These are phyloP conservation scores for Apophysomyces trapeziformis DNA, from an alignment of 371 early-diverging fungal genomes.

Conservation along the genomic window DNA sequence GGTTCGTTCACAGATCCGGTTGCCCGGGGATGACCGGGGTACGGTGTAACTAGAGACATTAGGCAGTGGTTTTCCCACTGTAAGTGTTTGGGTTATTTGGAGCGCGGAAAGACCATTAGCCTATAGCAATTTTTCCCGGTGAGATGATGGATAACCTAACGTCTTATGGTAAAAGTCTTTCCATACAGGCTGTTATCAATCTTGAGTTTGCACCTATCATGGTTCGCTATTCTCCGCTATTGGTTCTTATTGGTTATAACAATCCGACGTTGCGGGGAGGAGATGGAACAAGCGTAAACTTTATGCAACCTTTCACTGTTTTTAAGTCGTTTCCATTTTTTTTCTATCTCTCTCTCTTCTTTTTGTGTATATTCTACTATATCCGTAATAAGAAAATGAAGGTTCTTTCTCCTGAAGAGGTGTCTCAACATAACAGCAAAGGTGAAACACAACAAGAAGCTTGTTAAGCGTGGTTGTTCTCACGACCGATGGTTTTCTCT, in stretches of 20 bases:
- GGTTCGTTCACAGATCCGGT: background rate
- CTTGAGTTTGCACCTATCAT: background rate
- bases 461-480: background rate
- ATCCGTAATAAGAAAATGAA: constrained; percentile 17
- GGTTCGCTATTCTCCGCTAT: background rate
- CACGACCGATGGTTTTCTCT: too few species aligned
- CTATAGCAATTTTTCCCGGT: constrained; percentile 5
- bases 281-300: constrained; percentile 11
- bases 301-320: constrained; percentile 4
- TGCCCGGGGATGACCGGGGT: constrained; percentile 5
- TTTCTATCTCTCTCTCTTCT: constrained; percentile 12
- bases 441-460: constrained; percentile 17
- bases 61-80: background rate
- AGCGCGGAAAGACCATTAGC: background rate
- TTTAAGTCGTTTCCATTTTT: constrained; percentile 2
- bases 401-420: constrained; percentile 50
- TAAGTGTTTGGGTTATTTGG: background rate
- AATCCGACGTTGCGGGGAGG: constrained; percentile 4
- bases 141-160: background rate
- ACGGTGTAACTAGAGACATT: background rate
- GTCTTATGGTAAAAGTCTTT: background rate
- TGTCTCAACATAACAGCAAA: constrained; percentile 69
- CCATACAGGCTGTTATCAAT: constrained; percentile 5
- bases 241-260: constrained; percentile 9
- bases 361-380: background rate